Percentiles rank a stretch among this genome's conserved stretches.
These are phyloP conservation scores for Phytophthora constricta DNA, from an alignment of 352 stramenopile genomes.

Conservation along the genomic window DNA sequence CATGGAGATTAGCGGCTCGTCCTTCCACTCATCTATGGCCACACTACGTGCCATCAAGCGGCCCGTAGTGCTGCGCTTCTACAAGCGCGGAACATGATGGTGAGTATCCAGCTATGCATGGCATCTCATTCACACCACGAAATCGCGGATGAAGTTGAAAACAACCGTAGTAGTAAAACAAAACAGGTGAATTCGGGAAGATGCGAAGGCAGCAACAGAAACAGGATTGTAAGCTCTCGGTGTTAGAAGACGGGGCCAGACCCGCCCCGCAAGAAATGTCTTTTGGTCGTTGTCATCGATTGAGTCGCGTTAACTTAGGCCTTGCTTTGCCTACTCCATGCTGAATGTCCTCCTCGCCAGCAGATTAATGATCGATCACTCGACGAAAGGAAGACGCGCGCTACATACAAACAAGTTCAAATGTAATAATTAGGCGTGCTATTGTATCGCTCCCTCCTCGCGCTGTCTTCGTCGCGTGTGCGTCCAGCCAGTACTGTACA, in stretches of 20 bases:
- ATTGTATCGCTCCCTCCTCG: constrained; percentile 30
- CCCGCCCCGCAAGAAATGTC: constrained; percentile 36
- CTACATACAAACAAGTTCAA: constrained; percentile 33
- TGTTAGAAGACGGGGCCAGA: constrained; percentile 44
- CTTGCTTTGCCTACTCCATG: not conserved
- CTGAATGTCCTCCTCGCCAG: too few relatives aligned
- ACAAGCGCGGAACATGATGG: constrained; percentile 49
- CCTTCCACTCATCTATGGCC: constrained; percentile 88
- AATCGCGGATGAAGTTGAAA: constrained; percentile 28
- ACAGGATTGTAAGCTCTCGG: constrained; percentile 44
- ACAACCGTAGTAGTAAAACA: constrained; percentile 37
- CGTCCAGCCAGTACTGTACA: too few relatives aligned
- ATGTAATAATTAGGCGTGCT: constrained; percentile 47
- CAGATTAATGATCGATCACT: too few relatives aligned
- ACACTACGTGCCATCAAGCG: constrained; percentile 83
- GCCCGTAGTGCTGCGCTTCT: constrained; percentile 84
- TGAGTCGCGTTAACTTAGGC: constrained; percentile 12
- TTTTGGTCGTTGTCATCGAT: constrained; percentile 39
- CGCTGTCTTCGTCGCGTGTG: too few relatives aligned
- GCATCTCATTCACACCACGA: constrained; percentile 15
- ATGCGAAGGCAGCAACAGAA: constrained; percentile 30
- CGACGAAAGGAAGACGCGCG: not conserved
- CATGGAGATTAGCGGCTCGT: constrained; percentile 77
- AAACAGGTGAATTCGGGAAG: constrained; percentile 20
- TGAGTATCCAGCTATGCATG: constrained; percentile 15